Percentiles rank a stretch among this genome's conserved stretches.
Conservation (phyloP, 176 grass and related monocot genomes). For the Miscanthus lutarioriparius region DNA sequence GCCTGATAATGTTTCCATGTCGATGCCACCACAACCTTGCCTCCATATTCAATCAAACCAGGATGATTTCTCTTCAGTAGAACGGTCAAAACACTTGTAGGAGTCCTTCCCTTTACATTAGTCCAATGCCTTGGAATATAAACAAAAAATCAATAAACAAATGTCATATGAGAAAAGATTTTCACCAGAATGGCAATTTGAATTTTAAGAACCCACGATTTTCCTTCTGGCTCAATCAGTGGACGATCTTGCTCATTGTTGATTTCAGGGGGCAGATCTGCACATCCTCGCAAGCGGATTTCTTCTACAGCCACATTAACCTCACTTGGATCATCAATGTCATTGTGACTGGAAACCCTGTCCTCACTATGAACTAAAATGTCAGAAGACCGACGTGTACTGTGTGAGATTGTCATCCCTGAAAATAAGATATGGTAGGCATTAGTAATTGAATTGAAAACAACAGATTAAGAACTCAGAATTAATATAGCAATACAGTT, state of each 20-base stretch:
- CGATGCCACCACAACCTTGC: too few species aligned
- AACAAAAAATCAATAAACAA: neutral
- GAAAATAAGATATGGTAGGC: neutral
- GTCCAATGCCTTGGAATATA: too few species aligned
- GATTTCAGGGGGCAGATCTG: neutral
- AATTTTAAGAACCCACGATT: neutral
- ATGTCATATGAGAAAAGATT: neutral
- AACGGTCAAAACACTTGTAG: too few species aligned
- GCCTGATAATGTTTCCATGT: neutral
- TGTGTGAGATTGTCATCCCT: neutral
- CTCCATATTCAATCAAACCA: too few species aligned
- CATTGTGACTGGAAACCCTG: neutral
- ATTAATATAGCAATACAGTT: too few species aligned
- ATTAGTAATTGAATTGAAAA: neutral
- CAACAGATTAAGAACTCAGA: neutral
- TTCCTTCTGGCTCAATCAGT: neutral
- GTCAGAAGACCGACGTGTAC: neutral
- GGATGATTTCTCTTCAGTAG: too few species aligned
- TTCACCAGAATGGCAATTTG: too few species aligned
- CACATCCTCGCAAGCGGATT: neutral
- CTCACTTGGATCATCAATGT: neutral
- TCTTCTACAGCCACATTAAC: neutral
- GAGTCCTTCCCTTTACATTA: too few species aligned
- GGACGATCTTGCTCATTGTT: neutral
- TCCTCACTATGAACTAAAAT: neutral